Base-by-base conservation (phyloP, 2,329 filamentous ascomycete species). In the Teratosphaeriaceae sp. region DNA sequence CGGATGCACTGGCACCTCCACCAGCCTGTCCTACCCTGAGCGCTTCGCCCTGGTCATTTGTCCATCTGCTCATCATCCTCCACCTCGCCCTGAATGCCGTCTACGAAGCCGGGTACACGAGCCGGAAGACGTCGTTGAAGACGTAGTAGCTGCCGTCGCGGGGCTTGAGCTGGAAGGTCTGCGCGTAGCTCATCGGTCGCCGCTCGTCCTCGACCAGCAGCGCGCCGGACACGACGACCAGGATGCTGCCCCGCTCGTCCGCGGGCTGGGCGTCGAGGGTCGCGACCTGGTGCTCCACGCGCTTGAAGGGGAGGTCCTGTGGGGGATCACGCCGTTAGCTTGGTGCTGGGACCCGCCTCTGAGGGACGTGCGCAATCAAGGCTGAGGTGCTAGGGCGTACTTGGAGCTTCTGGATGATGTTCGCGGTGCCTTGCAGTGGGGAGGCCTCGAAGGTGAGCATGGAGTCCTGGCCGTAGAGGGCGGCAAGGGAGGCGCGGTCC, bases 71-170 rank as follows among this genome's bases (percentile, higher is more conserved):
- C 19, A 16, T 24, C 5, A 11, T 7, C 26, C n/a, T n/a, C n/a
- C n/a, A n/a, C 15, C 13, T 7, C 30, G 15, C 30, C 8, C 30
- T 8, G 7, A 34, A 7, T 18, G 19, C 22, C 33, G n/a, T n/a
- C n/a, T 43, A 59, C 21, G 55, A 49, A 21, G 63, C 69, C 35
- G 69, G 65, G 68, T 85, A 90, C 56, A 95, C 78, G 49, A 97
- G 79, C 70, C 86, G 86, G 81, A 97, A 97, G 65, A 97, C 71
- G 67, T 97, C 90, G 75, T 97, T 96, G 73, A 82, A 83, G 64
- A 97, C 85, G 66, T 79, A 96, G 74, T 84, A 95, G 69, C 75
- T 80, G 56, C 80, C 83, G 39, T 59, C 54, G 68, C 68, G 84
- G 47, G 80, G 82, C 53, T 80, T 68, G 50, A 97, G 82, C 68